phyloP scores from a whole-genome alignment of 805 yeast species.

The Kuraishia molischiana region DNA sequence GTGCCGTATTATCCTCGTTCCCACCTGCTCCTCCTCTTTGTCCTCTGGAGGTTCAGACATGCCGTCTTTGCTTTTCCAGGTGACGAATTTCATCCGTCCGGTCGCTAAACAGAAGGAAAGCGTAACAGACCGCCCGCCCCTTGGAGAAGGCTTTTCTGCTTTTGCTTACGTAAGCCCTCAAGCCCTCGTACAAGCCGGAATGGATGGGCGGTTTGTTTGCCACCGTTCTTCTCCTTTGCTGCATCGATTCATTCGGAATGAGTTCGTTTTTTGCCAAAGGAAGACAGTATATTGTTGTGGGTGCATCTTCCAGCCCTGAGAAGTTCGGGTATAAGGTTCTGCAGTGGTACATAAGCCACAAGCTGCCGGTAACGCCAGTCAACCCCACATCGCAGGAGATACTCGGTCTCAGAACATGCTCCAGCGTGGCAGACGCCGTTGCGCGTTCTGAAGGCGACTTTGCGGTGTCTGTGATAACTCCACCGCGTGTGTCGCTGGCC shows the following conservation, averaged over 20 bases:
- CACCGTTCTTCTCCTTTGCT: too few relatives aligned
- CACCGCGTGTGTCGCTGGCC: slow-evolving; percentile 50
- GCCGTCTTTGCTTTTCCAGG: too few relatives aligned
- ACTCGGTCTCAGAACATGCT: slow-evolving; percentile 7
- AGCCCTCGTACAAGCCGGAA: too few relatives aligned
- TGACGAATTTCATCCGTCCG: too few relatives aligned
- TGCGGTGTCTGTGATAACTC: slow-evolving; percentile 58
- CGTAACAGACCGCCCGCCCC: too few relatives aligned
- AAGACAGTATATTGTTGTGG: slow-evolving; percentile 48
- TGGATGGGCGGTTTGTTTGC: too few relatives aligned
- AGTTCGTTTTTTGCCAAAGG: background rate
- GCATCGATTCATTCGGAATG: too few relatives aligned
- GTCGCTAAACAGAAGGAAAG: too few relatives aligned
- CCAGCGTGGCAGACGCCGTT: slow-evolving; percentile 5
- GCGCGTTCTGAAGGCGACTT: slow-evolving; percentile 4
- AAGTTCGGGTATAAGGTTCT: slow-evolving; percentile 68
- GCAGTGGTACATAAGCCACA: slow-evolving; percentile 52
- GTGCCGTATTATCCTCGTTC: slow-evolving; percentile 3
- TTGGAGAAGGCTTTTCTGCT: too few relatives aligned
- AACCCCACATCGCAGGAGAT: slow-evolving; percentile 48
- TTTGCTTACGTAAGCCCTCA: too few relatives aligned
- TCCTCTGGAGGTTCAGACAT: too few relatives aligned
- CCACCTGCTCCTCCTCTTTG: too few relatives aligned
- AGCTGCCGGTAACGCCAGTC: slow-evolving; percentile 53
- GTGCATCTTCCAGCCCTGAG: slow-evolving; percentile 54